These are phyloP conservation scores for Sanguinoderma infundibulare DNA, from an alignment of 1,284 basidiomycete genomes.

Conservation along the genomic window DNA sequence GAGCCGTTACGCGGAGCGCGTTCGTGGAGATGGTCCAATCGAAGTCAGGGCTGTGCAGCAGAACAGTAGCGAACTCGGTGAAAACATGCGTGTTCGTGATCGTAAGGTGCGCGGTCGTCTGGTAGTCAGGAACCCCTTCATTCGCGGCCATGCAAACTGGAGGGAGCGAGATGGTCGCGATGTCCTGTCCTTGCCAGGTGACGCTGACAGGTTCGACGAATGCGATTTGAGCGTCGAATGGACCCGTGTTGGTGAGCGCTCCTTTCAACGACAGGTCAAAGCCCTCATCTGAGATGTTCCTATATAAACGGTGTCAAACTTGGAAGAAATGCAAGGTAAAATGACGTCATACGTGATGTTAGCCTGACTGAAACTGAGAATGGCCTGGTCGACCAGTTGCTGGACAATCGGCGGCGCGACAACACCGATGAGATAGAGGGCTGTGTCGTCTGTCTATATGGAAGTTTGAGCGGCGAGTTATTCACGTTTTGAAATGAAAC, in stretches of 20 bases:
- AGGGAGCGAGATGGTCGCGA: slow-evolving; percentile 68
- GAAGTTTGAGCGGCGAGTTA: not conserved
- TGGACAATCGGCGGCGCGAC: slow-evolving; percentile 73
- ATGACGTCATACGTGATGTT: slow-evolving; percentile 70
- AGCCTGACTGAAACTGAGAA: slow-evolving; percentile 60
- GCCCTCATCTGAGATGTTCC: slow-evolving; percentile 60
- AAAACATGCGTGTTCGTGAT: slow-evolving; percentile 61
- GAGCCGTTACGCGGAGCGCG: slow-evolving; percentile 64
- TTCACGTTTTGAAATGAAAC: not conserved
- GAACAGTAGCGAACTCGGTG: slow-evolving; percentile 66
- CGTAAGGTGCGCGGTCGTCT: slow-evolving; percentile 51
- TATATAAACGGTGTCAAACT: too few species aligned
- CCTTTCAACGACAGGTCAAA: slow-evolving; percentile 65
- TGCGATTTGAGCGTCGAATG: slow-evolving; percentile 66
- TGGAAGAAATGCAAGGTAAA: too few species aligned
- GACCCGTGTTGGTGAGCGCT: slow-evolving; percentile 62
- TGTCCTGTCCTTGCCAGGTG: slow-evolving; percentile 66
- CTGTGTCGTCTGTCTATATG: slow-evolving; percentile 61
- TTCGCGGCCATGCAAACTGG: slow-evolving; percentile 71
- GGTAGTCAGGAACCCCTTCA: slow-evolving; percentile 68
- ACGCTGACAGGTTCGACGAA: slow-evolving; percentile 67
- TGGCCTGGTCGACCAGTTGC: slow-evolving; percentile 63
- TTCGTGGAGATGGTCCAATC: slow-evolving; percentile 74
- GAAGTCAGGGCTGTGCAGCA: slow-evolving; percentile 71
- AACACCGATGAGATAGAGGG: slow-evolving; percentile 71